Conservation (phyloP, 1,284 basidiomycete genomes). For the Apiotrichum gracile region DNA sequence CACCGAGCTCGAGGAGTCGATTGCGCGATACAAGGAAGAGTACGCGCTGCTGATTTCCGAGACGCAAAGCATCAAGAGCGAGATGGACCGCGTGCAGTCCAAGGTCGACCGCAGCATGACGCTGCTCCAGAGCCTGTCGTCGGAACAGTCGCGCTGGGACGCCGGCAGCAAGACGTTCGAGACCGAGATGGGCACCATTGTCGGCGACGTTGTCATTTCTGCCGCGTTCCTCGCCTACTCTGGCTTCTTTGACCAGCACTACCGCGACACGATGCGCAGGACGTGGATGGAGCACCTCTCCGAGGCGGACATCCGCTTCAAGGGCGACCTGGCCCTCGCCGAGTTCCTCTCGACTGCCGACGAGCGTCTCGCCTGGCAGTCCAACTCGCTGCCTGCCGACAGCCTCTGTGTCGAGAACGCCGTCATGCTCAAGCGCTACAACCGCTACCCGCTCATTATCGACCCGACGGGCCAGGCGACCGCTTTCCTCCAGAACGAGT, state of each 20-base stretch:
- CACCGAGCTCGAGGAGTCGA: conserved; percentile 85
- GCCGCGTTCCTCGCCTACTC: conserved; percentile 96
- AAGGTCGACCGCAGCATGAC: conserved; percentile 98
- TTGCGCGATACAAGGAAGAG: conserved; percentile 92
- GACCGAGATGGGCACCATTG: conserved; percentile 96
- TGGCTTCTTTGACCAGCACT: conserved; percentile 98
- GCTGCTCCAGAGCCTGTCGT: conserved; percentile 86
- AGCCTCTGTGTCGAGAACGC: conserved; percentile 97
- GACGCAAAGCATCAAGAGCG: conserved; percentile 91
- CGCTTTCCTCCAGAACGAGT: conserved; percentile 87
- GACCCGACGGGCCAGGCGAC: conserved; percentile 99
- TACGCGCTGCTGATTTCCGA: conserved; percentile 96
- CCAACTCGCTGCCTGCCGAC: conserved; percentile 88
- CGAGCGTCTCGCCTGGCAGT: conserved; percentile 92
- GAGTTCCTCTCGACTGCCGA: conserved; percentile 98
- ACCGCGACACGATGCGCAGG: conserved; percentile 95
- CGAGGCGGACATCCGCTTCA: conserved; percentile 89
- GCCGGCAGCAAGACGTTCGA: conserved; percentile 93
- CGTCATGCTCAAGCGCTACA: conserved; percentile 97
- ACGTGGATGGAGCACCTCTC: conserved; percentile 86
- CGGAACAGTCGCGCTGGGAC: conserved; percentile 93
- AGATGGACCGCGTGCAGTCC: conserved; percentile 96
- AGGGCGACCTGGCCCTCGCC: conserved; percentile 81
- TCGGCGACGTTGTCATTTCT: conserved; percentile 92
- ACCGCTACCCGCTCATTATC: conserved; percentile 95